A percentile compares a stretch with the other conserved stretches of the same genome.
Evolutionary conservation across 2,329 filamentous ascomycete genomes (phyloP).

Genomic region (Aspergillus puulaauensis): DNA sequence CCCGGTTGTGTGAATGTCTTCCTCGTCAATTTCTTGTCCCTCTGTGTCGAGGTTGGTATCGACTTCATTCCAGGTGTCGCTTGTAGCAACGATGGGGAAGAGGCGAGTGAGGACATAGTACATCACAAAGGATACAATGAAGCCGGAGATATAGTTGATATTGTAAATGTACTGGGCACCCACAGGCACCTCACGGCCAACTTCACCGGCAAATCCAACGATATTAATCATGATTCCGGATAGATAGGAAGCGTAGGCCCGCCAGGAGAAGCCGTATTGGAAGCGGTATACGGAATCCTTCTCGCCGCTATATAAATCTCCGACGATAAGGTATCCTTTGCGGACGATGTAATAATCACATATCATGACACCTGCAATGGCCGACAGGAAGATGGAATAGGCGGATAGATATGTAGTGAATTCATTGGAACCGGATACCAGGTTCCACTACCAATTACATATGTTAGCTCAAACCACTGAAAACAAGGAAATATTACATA

Average conservation of each 20-base stretch:
- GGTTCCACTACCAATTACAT: constrained; percentile 51
- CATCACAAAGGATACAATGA: constrained; percentile 63
- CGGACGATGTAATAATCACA: constrained; percentile 86
- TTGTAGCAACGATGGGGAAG: constrained; percentile 72
- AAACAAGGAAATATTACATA: constrained; percentile 15
- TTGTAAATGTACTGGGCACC: constrained; percentile 86
- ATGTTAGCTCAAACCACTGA: constrained; percentile 6
- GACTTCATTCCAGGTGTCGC: constrained; percentile 75
- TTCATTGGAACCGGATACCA: constrained; percentile 72
- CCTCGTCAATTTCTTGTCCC: constrained; percentile 31
- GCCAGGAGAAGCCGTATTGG: constrained; percentile 73
- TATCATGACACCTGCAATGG: constrained; percentile 88
- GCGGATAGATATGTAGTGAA: constrained; percentile 91
- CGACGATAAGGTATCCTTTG: constrained; percentile 75
- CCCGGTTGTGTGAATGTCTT: constrained; percentile 19
- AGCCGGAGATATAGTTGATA: constrained; percentile 85
- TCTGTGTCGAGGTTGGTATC: constrained; percentile 42
- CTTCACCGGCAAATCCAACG: constrained; percentile 82
- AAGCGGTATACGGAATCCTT: constrained; percentile 66
- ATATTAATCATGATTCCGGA: constrained; percentile 85
- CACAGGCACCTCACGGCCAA: constrained; percentile 69
- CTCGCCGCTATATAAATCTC: constrained; percentile 74
- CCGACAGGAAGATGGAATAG: constrained; percentile 91
- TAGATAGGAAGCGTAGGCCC: constrained; percentile 80
- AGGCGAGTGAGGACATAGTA: constrained; percentile 72